phyloP scores from a whole-genome alignment of 768 basidiomycete species.

The Mycena capillaripes region DNA sequence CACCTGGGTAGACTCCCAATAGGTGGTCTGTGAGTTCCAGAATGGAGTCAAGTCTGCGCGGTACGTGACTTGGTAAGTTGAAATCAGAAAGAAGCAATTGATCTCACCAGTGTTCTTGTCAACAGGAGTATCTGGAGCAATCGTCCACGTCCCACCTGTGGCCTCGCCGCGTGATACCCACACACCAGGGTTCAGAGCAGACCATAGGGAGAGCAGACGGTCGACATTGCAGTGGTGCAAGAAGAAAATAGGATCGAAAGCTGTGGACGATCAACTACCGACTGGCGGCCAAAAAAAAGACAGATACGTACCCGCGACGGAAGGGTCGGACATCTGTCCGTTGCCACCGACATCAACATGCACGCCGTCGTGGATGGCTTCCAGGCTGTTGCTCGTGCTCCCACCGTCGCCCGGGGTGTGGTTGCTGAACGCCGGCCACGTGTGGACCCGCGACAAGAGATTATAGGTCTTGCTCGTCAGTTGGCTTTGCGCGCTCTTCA shows the following conservation, averaged over 20 bases:
- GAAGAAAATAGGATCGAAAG: conserved; percentile 68
- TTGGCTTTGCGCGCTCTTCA: conserved; percentile 41
- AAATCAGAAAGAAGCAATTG: background rate
- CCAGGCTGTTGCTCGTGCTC: conserved; percentile 60
- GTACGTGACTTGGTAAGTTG: background rate
- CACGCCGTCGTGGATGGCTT: conserved; percentile 63
- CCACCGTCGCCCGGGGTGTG: conserved; percentile 53
- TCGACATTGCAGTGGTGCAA: conserved; percentile 69
- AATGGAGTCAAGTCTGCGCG: conserved; percentile 61
- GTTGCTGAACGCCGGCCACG: conserved; percentile 64
- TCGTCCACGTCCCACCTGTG: conserved; percentile 50
- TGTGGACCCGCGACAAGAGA: conserved; percentile 52
- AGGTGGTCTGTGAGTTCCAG: conserved; percentile 53
- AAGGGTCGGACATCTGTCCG: conserved; percentile 58
- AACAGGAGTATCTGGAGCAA: conserved; percentile 43
- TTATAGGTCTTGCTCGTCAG: conserved; percentile 52
- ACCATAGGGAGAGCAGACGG: conserved; percentile 65
- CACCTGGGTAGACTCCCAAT: conserved; percentile 54
- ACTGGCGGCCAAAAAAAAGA: background rate
- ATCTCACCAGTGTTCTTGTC: conserved; percentile 47
- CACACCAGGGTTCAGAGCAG: conserved; percentile 57
- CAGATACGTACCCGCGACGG: conserved; percentile 53
- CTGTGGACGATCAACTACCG: conserved; percentile 38
- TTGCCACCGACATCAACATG: conserved; percentile 58
- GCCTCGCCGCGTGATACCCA: conserved; percentile 52